Evolutionary conservation across 1,284 basidiomycete species (phyloP), one percentile per base, ranked within the genome.

Genomic region (Ceratobasidium sp.): DNA sequence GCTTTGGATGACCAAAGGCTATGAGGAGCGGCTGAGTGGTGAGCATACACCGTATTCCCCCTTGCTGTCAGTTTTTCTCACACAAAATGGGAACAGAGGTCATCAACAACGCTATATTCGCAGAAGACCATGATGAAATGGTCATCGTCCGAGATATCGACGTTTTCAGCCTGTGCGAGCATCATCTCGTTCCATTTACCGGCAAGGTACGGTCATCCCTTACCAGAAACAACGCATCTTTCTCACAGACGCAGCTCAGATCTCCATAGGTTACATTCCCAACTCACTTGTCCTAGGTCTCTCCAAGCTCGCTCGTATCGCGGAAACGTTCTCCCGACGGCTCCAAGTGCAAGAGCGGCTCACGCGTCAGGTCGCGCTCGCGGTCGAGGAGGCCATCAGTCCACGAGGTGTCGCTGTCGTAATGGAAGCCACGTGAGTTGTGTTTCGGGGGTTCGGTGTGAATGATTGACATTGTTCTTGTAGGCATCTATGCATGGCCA

Each of bases 61-160:
- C 20, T 65, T 28, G 49, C 20, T 13, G 26, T 35, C 28, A 13
- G 8, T 76, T 58, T 64, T 39, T 66, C 58, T 65, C 17, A 49
- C 53, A n/a, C 23, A 8, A 6, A 26, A 11, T 37, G 35, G 51
- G 33, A 26, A 26, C 85, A 94, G 97, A 99, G 83, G 97, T 99
- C 79, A 98, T 99, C 80, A 98, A 98, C 84, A 95, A 98, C 87
- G 98, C 98, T 68, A 92, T 99, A 53, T 99, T 99, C 83, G 94
- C 96, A 71, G 98, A 99, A 85, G 96, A 99, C 84, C 98, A 99
- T 86, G 98, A 99, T 82, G 98, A 99, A 85, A 98, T 99, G 96
- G 97, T 99, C 73, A 92, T 99, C 79, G 98, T 99, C 65, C 90
- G 94, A 78, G 97, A 99, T 83, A 99, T 99, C 81, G 95, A 98